These are phyloP conservation scores for Lentinula detonsa DNA, from an alignment of 768 basidiomycete species.

Conservation along the genomic window DNA sequence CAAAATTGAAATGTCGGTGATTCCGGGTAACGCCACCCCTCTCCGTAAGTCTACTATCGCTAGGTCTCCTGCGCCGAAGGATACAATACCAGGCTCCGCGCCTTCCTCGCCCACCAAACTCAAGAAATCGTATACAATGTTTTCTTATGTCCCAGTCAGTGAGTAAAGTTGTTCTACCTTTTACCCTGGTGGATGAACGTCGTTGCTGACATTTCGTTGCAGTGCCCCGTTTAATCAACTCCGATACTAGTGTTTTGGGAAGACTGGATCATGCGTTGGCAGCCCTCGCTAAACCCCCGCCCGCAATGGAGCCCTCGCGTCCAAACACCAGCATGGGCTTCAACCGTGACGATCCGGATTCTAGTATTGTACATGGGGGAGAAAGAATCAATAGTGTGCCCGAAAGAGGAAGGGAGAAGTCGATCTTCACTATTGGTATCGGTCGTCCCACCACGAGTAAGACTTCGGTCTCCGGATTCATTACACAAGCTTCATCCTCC, in stretches of 20 bases:
- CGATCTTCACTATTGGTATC: slow-evolving; percentile 3
- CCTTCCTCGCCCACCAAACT: not conserved
- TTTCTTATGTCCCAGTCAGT: slow-evolving; percentile 2
- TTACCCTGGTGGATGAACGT: not conserved
- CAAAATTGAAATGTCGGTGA: not conserved
- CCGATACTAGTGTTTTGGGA: not conserved
- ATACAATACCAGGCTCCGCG: not conserved
- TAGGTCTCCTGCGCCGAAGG: not conserved
- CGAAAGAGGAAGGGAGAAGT: slow-evolving; percentile 9
- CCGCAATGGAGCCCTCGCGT: slow-evolving; percentile 18
- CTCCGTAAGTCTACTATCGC: not conserved
- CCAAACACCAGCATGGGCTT: slow-evolving; percentile 73
- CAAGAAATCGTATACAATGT: not conserved
- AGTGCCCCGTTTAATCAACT: not conserved
- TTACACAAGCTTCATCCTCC: not conserved
- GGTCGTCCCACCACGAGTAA: slow-evolving; percentile 11
- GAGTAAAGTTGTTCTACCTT: not conserved
- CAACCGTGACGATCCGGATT: slow-evolving; percentile 27
- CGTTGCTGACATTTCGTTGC: not conserved
- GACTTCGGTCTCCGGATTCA: slow-evolving; percentile 11
- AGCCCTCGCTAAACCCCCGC: slow-evolving; percentile 59
- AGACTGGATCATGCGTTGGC: slow-evolving; percentile 41
- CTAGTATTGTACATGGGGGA: not conserved
- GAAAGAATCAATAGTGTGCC: slow-evolving; percentile 8
- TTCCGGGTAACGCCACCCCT: not conserved